A percentile compares a stretch with the other conserved stretches of the same genome.
Evolutionary conservation across 2,329 filamentous ascomycete genomes (phyloP).

Genomic region (Exophiala xenobiotica): DNA sequence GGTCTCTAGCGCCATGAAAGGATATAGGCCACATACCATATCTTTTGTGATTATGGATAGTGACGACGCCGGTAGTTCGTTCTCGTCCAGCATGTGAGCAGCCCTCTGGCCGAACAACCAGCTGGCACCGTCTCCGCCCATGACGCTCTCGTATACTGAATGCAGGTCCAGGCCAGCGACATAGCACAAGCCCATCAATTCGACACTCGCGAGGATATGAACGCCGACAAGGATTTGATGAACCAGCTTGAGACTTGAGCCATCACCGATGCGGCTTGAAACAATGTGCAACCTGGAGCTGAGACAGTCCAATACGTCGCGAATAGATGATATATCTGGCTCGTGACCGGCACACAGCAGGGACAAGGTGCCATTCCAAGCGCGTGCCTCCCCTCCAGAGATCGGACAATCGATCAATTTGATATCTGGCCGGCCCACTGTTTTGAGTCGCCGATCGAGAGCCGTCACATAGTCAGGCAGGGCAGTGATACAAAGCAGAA

Average conservation of each 20-base stretch:
- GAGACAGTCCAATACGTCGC: background rate
- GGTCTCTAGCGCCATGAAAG: background rate
- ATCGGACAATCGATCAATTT: constrained; percentile 1
- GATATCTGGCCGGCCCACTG: background rate
- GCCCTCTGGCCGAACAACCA: constrained; percentile 2
- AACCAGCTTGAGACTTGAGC: background rate
- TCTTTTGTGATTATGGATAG: background rate
- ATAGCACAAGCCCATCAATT: background rate
- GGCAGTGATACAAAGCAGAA: background rate
- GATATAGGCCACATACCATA: background rate
- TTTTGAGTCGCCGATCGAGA: background rate
- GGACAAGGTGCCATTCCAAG: background rate
- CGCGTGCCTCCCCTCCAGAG: constrained; percentile 1
- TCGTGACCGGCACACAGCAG: background rate
- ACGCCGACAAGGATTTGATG: constrained; percentile 9
- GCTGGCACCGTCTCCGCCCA: background rate
- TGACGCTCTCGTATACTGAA: background rate
- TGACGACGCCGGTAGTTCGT: background rate
- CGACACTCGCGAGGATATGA: background rate
- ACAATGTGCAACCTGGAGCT: background rate
- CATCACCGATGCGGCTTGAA: background rate
- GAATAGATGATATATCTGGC: background rate
- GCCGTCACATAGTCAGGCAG: background rate
- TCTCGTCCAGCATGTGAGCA: background rate
- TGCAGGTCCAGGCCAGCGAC: background rate